Evolutionary conservation across 2,329 filamentous ascomycete species (phyloP).

Genomic region (Neoarthrinium moseri): DNA sequence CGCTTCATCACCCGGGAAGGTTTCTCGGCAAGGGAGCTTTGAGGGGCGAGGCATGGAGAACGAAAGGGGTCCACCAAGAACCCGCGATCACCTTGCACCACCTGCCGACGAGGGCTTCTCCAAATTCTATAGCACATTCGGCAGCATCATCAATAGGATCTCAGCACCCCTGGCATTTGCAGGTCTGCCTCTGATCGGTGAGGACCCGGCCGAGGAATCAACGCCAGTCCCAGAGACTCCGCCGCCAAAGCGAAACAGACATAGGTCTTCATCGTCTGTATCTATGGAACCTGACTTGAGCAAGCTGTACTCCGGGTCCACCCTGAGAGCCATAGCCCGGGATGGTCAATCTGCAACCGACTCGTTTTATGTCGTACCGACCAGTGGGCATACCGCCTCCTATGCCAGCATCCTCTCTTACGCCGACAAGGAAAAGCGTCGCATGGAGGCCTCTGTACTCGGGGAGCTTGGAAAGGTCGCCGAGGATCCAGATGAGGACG

Average conservation of each 20-base stretch:
- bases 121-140: slow-evolving; percentile 89
- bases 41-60: slow-evolving; percentile 23
- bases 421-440: slow-evolving; percentile 64
- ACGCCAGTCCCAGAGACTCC: slow-evolving; percentile 36
- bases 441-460: slow-evolving; percentile 51
- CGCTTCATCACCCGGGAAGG: slow-evolving; percentile 44
- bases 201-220: slow-evolving; percentile 46
- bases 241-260: slow-evolving; percentile 34
- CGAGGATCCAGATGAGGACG: slow-evolving; percentile 71
- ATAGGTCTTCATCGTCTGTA: slow-evolving; percentile 28
- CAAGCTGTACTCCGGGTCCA: slow-evolving; percentile 81
- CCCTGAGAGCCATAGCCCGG: slow-evolving; percentile 74
- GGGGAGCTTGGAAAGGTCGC: slow-evolving; percentile 31
- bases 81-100: slow-evolving; percentile 23
- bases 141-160: slow-evolving; percentile 81
- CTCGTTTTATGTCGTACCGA: slow-evolving; percentile 94
- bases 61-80: slow-evolving; percentile 19
- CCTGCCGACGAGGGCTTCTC: slow-evolving; percentile 76
- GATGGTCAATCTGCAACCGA: slow-evolving; percentile 64
- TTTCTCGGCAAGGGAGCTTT: slow-evolving; percentile 18
- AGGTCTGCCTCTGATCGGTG: slow-evolving; percentile 72
- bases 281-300: slow-evolving; percentile 71
- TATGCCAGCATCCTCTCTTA: slow-evolving; percentile 86
- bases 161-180: slow-evolving; percentile 92
- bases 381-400: slow-evolving; percentile 85